phyloP scores from a whole-genome alignment of 1,284 basidiomycete species.

The Stygiomarasmius scandens region DNA sequence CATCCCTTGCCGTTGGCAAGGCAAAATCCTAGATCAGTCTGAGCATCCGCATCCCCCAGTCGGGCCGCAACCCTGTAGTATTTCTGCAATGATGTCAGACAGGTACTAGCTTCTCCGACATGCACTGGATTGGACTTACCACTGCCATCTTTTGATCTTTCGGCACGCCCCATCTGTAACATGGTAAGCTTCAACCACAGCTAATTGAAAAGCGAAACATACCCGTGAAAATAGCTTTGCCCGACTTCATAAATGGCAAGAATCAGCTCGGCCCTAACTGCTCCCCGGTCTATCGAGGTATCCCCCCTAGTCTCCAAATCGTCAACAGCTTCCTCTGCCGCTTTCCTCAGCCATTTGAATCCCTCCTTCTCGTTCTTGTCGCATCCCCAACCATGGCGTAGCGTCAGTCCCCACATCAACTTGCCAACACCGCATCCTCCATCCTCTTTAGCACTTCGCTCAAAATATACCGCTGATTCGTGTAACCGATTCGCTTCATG shows the following conservation, averaged over 20 bases:
- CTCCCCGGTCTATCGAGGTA: neutral
- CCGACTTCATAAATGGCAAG: slow-evolving; percentile 91
- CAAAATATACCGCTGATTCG: slow-evolving; percentile 79
- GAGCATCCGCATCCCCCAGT: slow-evolving; percentile 86
- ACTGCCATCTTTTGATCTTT: slow-evolving; percentile 89
- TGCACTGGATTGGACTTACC: slow-evolving; percentile 42
- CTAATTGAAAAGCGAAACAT: no score
- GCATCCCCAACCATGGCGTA: slow-evolving; percentile 89
- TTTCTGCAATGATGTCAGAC: slow-evolving; percentile 48
- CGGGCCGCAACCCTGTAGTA: slow-evolving; percentile 86
- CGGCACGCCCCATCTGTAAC: slow-evolving; percentile 85
- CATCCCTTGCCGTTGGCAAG: slow-evolving; percentile 86
- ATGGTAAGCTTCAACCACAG: no score
- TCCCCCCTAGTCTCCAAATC: slow-evolving; percentile 63
- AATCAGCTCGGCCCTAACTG: slow-evolving; percentile 72
- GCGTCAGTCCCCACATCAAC: slow-evolving; percentile 90
- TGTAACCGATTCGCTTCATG: slow-evolving; percentile 79
- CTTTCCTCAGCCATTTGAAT: slow-evolving; percentile 82
- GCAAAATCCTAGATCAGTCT: slow-evolving; percentile 84
- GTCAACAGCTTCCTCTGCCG: slow-evolving; percentile 80
- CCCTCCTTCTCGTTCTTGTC: slow-evolving; percentile 75
- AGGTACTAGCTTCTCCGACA: slow-evolving; percentile 9
- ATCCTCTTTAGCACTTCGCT: slow-evolving; percentile 72
- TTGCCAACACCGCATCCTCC: slow-evolving; percentile 89
- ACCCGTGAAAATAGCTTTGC: slow-evolving; percentile 89